Conservation (phyloP, 2,329 filamentous ascomycete species). For the Elsinoe fawcettii region DNA sequence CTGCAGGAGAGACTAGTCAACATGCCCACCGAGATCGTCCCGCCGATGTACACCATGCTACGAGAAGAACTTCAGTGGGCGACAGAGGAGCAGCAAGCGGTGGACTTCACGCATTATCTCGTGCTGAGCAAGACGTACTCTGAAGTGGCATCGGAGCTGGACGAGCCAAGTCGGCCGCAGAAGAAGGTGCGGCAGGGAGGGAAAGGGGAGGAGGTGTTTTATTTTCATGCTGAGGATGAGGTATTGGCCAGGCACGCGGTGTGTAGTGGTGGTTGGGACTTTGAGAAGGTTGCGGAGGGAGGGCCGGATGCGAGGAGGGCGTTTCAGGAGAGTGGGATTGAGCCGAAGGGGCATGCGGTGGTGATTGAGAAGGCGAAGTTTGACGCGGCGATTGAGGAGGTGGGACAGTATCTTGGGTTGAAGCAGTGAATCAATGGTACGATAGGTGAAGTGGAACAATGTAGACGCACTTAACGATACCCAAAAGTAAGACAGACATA, state of each 20-base stretch:
- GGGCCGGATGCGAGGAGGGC: constrained; percentile 85
- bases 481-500: background rate
- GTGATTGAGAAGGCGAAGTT: constrained; percentile 77
- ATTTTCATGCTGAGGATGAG: constrained; percentile 96
- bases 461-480: background rate
- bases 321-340: constrained; percentile 88
- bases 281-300: constrained; percentile 71
- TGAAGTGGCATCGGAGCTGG: constrained; percentile 75
- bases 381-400: constrained; percentile 63
- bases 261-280: constrained; percentile 64
- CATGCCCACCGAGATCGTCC: constrained; percentile 86
- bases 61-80: constrained; percentile 85
- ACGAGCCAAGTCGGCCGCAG: constrained; percentile 54
- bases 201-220: constrained; percentile 53
- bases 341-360: constrained; percentile 75
- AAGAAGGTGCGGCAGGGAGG: constrained; percentile 55
- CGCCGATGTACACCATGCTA: constrained; percentile 92
- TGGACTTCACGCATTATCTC: constrained; percentile 87
- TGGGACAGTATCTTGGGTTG: constrained; percentile 60
- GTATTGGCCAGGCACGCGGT: constrained; percentile 68
- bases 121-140: constrained; percentile 87
- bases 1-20: constrained; percentile 94
- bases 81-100: constrained; percentile 82
- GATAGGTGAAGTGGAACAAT: background rate
- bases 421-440: background rate